A percentile compares a stretch with the other conserved stretches of the same genome.
These are phyloP conservation scores for Stagonosporopsis rhizophila DNA, from an alignment of 2,329 filamentous ascomycete species.

Conservation along the genomic window DNA sequence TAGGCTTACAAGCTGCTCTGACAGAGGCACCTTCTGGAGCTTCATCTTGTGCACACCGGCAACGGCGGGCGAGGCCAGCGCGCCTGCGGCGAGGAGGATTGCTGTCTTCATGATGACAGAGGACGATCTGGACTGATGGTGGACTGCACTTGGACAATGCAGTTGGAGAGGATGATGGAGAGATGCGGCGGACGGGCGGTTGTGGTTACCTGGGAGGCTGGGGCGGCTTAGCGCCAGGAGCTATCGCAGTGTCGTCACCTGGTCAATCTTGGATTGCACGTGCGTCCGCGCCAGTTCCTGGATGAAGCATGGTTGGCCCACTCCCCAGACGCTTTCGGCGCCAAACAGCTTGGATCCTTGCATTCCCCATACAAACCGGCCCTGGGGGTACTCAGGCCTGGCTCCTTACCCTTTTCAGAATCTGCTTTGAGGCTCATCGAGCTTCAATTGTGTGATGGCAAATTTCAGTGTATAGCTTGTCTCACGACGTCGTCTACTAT, in stretches of 20 bases:
- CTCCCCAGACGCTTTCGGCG: conserved; percentile 15
- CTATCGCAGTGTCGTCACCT: conserved; percentile 10
- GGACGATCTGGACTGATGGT: conserved; percentile 16
- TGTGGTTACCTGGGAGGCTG: conserved; percentile 21
- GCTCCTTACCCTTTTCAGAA: neutral
- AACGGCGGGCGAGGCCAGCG: conserved; percentile 81
- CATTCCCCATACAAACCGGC: conserved; percentile 5
- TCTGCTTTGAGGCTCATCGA: neutral
- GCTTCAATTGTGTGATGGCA: neutral
- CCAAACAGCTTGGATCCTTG: conserved; percentile 9
- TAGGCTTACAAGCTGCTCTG: conserved; percentile 84
- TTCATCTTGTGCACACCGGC: conserved; percentile 95
- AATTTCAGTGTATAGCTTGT: too few species aligned
- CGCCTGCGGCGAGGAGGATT: conserved; percentile 77
- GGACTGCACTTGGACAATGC: conserved; percentile 22
- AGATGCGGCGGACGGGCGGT: neutral
- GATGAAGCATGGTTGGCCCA: conserved; percentile 9
- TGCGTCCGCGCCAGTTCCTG: conserved; percentile 15
- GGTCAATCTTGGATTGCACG: conserved; percentile 2
- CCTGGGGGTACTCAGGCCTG: neutral
- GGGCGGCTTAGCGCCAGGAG: conserved; percentile 22
- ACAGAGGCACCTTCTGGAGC: conserved; percentile 93
- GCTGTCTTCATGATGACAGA: conserved; percentile 77
- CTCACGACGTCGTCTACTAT: neutral
- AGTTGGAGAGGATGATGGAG: conserved; percentile 19